Percentiles rank a stretch among this genome's conserved stretches.
These are phyloP conservation scores for Voacanga thouarsii DNA, from an alignment of 257 asterid genomes.

Conservation along the genomic window DNA sequence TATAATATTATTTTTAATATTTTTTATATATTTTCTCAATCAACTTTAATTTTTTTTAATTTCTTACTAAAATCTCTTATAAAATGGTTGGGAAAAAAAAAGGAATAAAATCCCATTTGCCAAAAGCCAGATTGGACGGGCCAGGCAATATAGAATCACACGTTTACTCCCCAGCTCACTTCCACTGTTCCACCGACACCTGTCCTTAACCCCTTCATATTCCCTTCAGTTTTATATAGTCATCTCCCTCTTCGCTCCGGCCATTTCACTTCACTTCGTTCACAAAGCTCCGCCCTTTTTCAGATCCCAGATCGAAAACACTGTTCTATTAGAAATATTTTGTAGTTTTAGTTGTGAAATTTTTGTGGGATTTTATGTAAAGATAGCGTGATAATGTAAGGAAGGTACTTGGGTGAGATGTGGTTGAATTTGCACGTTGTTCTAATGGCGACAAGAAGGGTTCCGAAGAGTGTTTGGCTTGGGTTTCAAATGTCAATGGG, in stretches of 20 bases:
- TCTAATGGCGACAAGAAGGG: constrained; percentile 43
- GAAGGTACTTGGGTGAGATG: background rate
- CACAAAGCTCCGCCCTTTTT: background rate
- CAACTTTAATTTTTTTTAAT: too few relatives aligned
- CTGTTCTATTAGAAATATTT: background rate
- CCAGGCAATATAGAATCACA: background rate
- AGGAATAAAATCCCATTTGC: too few relatives aligned
- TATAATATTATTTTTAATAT: too few relatives aligned
- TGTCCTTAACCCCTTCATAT: background rate
- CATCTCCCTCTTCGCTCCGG: background rate
- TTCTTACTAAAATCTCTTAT: too few relatives aligned
- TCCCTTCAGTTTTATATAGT: background rate
- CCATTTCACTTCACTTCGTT: background rate
- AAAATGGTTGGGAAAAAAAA: too few relatives aligned
- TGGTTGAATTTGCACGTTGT: constrained; percentile 27
- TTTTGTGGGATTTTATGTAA: background rate
- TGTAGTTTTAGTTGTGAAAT: background rate
- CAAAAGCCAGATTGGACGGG: background rate
- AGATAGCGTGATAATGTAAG: constrained; percentile 12
- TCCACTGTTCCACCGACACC: background rate
- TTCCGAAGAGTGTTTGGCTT: constrained; percentile 55
- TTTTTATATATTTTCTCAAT: too few relatives aligned
- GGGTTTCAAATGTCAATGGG: constrained; percentile 62
- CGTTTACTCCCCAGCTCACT: background rate
- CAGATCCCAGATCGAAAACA: constrained; percentile 20